Conservation (phyloP, 1,284 basidiomycete species). For the Pseudozyma sp. region DNA sequence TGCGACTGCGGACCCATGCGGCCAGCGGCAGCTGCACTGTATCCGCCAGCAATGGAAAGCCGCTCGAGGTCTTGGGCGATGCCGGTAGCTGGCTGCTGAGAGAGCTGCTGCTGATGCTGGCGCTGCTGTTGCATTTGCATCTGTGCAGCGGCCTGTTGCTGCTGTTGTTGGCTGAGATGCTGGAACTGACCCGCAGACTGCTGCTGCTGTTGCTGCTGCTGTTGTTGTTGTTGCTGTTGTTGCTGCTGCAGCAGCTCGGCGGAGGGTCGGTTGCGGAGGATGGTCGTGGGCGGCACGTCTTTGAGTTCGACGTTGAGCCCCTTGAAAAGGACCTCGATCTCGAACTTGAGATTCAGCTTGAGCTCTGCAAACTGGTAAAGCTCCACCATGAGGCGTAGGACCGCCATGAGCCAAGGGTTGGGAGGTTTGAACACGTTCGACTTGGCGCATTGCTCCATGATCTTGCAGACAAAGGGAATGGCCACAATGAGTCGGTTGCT, state of each 20-base stretch:
- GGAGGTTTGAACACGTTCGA: slow-evolving; percentile 94
- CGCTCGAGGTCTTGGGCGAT: slow-evolving; percentile 58
- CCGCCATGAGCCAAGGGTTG: slow-evolving; percentile 98
- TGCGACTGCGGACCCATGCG: slow-evolving; percentile 39
- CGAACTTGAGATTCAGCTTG: slow-evolving; percentile 97
- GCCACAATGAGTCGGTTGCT: slow-evolving; percentile 90
- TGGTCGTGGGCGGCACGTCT: slow-evolving; percentile 83
- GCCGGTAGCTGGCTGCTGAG: slow-evolving; percentile 44
- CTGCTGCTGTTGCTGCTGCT: slow-evolving; percentile 39
- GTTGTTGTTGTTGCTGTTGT: slow-evolving; percentile 49
- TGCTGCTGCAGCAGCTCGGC: slow-evolving; percentile 46
- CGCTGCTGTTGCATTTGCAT: slow-evolving; percentile 48
- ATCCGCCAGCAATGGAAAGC: slow-evolving; percentile 49
- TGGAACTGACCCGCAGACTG: slow-evolving; percentile 33
- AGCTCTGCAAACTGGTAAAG: slow-evolving; percentile 96
- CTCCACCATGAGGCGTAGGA: slow-evolving; percentile 90
- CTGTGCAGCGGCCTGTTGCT: slow-evolving; percentile 40
- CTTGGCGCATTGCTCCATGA: slow-evolving; percentile 87
- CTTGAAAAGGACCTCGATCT: slow-evolving; percentile 97
- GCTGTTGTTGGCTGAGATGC: slow-evolving; percentile 54
- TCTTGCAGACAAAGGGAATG: slow-evolving; percentile 98
- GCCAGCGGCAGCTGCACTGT: slow-evolving; percentile 36
- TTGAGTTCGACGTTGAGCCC: slow-evolving; percentile 88
- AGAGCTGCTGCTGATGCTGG: slow-evolving; percentile 51
- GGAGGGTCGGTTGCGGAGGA: slow-evolving; percentile 76